phyloP scores from a whole-genome alignment of 768 basidiomycete species.

The Naganishia kalamii region DNA sequence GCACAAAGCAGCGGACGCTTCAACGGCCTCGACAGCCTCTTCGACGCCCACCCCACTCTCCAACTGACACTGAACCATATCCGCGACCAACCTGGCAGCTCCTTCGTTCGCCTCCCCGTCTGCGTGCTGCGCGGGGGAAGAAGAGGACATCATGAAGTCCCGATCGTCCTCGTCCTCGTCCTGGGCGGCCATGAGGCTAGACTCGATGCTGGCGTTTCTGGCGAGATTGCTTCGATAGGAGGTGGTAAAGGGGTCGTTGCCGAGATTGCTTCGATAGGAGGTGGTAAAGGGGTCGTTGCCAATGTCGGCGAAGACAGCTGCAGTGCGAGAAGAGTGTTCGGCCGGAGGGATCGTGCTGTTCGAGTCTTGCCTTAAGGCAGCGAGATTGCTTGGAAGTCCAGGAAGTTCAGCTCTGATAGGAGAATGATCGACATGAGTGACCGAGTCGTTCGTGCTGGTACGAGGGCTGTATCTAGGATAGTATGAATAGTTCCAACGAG shows the following conservation, averaged over 20 bases:
- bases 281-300: neutral
- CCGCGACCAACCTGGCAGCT: neutral
- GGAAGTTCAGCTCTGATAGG: neutral
- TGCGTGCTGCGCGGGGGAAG: neutral
- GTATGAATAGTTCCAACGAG: neutral
- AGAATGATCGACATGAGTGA: neutral
- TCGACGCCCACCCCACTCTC: neutral
- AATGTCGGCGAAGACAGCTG: neutral
- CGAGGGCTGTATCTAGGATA: neutral
- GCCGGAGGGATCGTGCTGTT: neutral
- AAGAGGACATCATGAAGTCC: neutral
- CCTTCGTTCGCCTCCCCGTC: neutral
- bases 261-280: neutral
- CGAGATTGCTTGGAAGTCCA: neutral
- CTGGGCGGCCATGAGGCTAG: too few relatives aligned
- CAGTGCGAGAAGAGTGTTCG: neutral
- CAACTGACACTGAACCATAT: conserved; percentile 4
- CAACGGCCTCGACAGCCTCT: neutral
- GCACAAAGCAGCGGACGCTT: too few relatives aligned
- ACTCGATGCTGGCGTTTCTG: neutral
- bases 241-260: neutral
- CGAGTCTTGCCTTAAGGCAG: neutral
- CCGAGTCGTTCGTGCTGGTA: neutral
- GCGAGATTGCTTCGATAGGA: neutral
- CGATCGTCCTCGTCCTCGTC: neutral